Base-by-base conservation (phyloP, 257 asterid species). In the Solanum chaucha region DNA sequence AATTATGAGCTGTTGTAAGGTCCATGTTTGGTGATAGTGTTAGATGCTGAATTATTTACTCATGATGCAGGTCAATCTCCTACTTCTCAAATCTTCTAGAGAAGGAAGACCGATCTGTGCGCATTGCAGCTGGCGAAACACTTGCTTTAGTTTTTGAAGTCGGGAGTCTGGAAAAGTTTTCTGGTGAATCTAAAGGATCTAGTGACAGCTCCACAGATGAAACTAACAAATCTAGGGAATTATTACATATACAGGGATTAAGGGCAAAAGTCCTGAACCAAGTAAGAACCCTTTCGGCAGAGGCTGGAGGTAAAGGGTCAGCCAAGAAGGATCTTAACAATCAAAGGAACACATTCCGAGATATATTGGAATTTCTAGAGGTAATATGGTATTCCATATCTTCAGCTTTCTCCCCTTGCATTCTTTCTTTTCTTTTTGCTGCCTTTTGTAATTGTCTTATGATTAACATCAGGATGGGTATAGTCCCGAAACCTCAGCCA, bases 61-160 rank as follows among this genome's bases (percentile, higher is more conserved):
- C 34, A 65, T 90, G 77, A 74, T 91, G 88, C 95, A 97, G 99
- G 93, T 92, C 98, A 61, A 90, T 95, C 81, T 89, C 96, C 28
- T 94, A 88, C 87, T 89, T 96, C 41, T 94, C 96, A 59, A 90
- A 95, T 74, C 89, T 93, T 82, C 93, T 97, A 89, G 99, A 96
- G 73, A 97, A 93, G 94, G 99, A 97, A 61, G 98, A 97, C 86
- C 90, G 99, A 90, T 81, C 92, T 32, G 90, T 97, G 30, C 96
- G 99, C 83, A 96, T 97, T 80, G 98, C 96, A 64, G 98, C 97
- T 86, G 99, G 99, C 67, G 99, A 97, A 93, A 96, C 97, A 55
- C 97, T 97, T 87, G 98, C 99, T 72, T 86, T 96, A 88, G 93
- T 96, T 48, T 95, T 95, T 88, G 99, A 97, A 92, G 77, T 89